Percentiles rank a stretch among this genome's conserved stretches.
phyloP scores from a whole-genome alignment of 805 yeast genomes.

The Ogataea ramenticola region DNA sequence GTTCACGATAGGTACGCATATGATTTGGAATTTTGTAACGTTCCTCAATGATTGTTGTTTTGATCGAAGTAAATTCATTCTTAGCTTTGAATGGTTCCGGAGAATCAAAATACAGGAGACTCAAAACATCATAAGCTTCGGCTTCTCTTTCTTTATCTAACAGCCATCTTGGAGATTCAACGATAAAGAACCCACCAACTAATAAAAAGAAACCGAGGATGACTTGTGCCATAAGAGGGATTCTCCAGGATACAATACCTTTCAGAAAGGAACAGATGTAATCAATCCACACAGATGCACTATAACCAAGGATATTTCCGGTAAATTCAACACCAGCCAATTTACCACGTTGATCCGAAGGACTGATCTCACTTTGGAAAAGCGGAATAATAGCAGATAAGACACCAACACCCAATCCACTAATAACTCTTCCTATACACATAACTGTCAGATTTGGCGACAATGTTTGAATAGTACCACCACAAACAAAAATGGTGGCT shows the following conservation, averaged over 20 bases:
- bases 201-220: conserved; percentile 58
- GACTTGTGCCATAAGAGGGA: conserved; percentile 73
- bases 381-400: conserved; percentile 80
- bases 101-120: conserved; percentile 25
- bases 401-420: conserved; percentile 85
- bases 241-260: conserved; percentile 63
- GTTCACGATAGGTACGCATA: conserved; percentile 34
- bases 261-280: conserved; percentile 63
- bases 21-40: conserved; percentile 30
- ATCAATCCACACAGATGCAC: conserved; percentile 82
- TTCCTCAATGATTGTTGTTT: conserved; percentile 32
- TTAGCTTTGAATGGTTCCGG: conserved; percentile 18
- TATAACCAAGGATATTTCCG: conserved; percentile 77
- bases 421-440: conserved; percentile 67
- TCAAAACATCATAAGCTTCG: conserved; percentile 36
- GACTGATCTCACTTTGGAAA: conserved; percentile 83
- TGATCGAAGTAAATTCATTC: conserved; percentile 40
- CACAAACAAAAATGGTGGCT: conserved; percentile 64
- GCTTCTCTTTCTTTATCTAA: conserved; percentile 64
- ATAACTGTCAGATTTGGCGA: conserved; percentile 47
- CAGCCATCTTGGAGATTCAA: conserved; percentile 87
- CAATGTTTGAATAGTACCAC: conserved; percentile 66
- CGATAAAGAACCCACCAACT: conserved; percentile 68
- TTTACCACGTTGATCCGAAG: conserved; percentile 78
- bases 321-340: conserved; percentile 85